These are phyloP conservation scores for Aechmea fasciata DNA, from an alignment of 176 grass and related monocot genomes.

Conservation along the genomic window DNA sequence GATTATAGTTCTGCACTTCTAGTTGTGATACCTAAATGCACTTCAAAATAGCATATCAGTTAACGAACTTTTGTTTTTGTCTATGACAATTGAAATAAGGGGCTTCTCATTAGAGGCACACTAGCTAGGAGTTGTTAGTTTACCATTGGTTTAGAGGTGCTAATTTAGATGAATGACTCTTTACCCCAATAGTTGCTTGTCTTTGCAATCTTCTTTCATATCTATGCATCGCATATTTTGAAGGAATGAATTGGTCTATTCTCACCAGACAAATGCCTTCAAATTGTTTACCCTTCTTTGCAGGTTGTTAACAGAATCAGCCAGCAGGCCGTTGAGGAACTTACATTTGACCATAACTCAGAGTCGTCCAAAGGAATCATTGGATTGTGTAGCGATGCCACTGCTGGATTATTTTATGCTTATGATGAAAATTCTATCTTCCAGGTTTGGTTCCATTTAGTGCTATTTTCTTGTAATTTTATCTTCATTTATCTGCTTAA, in stretches of 20 bases:
- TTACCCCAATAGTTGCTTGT: too few species aligned
- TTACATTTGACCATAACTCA: conserved; percentile 57
- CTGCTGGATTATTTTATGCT: conserved; percentile 80
- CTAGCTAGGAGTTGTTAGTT: too few species aligned
- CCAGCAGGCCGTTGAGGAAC: conserved; percentile 72
- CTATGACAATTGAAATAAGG: too few species aligned
- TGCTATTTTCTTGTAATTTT: neutral
- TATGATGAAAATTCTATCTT: conserved; percentile 96
- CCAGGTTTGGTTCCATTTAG: conserved; percentile 39
- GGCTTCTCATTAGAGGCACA: too few species aligned
- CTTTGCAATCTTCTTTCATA: too few species aligned
- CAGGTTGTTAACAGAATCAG: conserved; percentile 98
- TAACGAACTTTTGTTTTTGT: too few species aligned
- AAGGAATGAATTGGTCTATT: neutral
- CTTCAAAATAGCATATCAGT: too few species aligned
- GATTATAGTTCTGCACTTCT: too few species aligned
- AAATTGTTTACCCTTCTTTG: conserved; percentile 3
- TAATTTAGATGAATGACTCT: too few species aligned
- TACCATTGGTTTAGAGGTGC: too few species aligned
- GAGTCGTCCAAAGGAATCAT: conserved; percentile 83
- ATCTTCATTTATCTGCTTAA: neutral
- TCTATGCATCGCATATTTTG: neutral
- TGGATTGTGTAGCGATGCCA: conserved; percentile 85
- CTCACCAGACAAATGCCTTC: neutral
- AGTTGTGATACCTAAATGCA: too few species aligned